phyloP scores from a whole-genome alignment of 2,329 filamentous ascomycete species.

The Fusarium pseudoanthophilum region DNA sequence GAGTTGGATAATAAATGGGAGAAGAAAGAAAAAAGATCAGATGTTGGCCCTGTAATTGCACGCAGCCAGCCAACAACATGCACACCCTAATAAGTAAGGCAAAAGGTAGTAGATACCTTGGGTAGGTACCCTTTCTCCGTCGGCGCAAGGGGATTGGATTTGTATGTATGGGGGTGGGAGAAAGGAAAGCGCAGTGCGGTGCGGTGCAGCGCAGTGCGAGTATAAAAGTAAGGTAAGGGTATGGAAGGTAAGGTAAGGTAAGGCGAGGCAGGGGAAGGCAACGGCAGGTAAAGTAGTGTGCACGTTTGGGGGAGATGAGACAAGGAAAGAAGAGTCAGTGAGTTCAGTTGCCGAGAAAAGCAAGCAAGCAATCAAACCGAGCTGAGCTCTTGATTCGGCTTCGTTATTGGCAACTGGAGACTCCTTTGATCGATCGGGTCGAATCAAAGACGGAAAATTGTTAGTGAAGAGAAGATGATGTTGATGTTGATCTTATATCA shows the following conservation, averaged over 20 bases:
- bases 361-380: neutral
- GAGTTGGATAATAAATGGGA: neutral
- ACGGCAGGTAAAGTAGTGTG: neutral
- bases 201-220: neutral
- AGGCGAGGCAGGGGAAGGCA: neutral
- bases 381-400: neutral
- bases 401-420: neutral
- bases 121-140: slow-evolving; percentile 2
- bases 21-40: slow-evolving; percentile 9
- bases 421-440: neutral
- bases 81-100: slow-evolving; percentile 15
- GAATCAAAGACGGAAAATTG: neutral
- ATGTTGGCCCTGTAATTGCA: slow-evolving; percentile 29
- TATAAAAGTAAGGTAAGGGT: neutral
- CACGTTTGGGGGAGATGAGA: slow-evolving; percentile 36
- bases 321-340: slow-evolving; percentile 1
- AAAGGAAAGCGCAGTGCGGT: slow-evolving; percentile 11
- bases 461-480: slow-evolving; percentile 2
- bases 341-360: slow-evolving; percentile 8
- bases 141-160: slow-evolving; percentile 30
- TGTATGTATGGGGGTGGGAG: slow-evolving; percentile 6
- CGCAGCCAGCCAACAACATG: slow-evolving; percentile 26
- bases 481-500: neutral
- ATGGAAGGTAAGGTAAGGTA: neutral
- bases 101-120: neutral